Conservation (phyloP, 176 grass and related monocot species). For the Tillandsia leiboldiana region DNA sequence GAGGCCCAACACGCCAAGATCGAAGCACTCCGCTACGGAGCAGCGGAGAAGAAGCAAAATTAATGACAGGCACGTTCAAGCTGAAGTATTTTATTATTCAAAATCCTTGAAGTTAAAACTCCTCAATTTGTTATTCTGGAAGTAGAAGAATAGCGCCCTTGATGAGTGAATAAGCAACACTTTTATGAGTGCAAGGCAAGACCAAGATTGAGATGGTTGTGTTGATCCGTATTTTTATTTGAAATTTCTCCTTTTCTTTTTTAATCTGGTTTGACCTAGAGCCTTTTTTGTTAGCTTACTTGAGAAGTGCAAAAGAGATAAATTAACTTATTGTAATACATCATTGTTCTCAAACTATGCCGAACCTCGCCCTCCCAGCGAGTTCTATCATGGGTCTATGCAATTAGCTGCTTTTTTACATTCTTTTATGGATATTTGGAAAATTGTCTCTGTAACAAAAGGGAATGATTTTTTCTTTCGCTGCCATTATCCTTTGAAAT, state of each 20-base stretch:
- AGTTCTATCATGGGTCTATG: background rate
- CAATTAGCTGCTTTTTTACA: constrained; percentile 8
- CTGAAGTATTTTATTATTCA: too few species aligned
- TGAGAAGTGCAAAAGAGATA: background rate
- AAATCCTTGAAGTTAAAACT: background rate
- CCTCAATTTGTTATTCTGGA: background rate
- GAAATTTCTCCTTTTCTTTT: background rate
- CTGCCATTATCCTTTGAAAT: background rate
- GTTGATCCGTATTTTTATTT: too few species aligned
- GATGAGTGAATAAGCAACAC: background rate
- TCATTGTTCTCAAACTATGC: background rate
- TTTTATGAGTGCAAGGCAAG: too few species aligned
- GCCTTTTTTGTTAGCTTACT: background rate
- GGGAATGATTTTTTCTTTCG: background rate
- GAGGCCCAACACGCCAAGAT: constrained; percentile 66
- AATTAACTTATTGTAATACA: background rate
- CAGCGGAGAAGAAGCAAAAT: constrained; percentile 96
- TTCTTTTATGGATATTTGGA: background rate
- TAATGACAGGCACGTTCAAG: constrained; percentile 63
- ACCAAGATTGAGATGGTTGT: too few species aligned
- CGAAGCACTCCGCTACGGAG: constrained; percentile 92
- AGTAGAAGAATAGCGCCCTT: background rate
- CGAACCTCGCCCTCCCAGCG: background rate
- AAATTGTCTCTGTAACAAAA: background rate
- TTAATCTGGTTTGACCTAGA: background rate